A percentile compares a stretch with the other conserved stretches of the same genome.
Conservation (phyloP, 306 rosid species). For the Cucurbita maxima region DNA sequence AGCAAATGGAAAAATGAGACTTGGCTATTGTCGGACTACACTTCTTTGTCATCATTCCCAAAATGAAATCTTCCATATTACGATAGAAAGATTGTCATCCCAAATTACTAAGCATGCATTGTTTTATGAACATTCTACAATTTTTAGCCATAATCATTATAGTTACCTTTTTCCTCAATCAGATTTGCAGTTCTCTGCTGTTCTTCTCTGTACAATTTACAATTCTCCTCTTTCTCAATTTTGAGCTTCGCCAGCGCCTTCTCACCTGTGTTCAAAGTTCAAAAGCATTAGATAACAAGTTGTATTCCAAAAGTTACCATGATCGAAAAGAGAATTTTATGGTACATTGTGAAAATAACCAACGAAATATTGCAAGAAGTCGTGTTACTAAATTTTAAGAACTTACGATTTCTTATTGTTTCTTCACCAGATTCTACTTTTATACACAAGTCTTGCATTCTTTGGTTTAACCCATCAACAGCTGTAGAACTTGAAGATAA, state of each 20-base stretch:
- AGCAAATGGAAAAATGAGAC: neutral
- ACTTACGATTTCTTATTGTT: conserved; percentile 47
- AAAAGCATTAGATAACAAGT: conserved; percentile 10
- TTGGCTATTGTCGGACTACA: neutral
- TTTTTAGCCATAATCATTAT: neutral
- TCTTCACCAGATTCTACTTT: conserved; percentile 55
- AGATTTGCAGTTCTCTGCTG: conserved; percentile 34
- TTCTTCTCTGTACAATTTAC: conserved; percentile 38
- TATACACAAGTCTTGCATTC: conserved; percentile 49
- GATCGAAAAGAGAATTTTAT: neutral
- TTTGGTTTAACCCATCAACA: conserved; percentile 58
- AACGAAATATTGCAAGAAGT: neutral
- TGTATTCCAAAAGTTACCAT: neutral
- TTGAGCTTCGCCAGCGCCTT: conserved; percentile 46
- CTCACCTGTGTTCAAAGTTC: conserved; percentile 37
- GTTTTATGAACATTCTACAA: neutral
- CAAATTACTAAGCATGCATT: neutral
- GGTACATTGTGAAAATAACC: neutral
- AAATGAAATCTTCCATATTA: neutral
- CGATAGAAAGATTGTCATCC: neutral
- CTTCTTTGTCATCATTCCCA: neutral
- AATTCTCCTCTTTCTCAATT: conserved; percentile 37
- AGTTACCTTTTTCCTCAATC: conserved; percentile 52
- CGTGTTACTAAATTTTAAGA: neutral
- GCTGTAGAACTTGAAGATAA: conserved; percentile 42